Conservation (phyloP, 768 basidiomycete genomes). For the Clathrus columnatus region DNA sequence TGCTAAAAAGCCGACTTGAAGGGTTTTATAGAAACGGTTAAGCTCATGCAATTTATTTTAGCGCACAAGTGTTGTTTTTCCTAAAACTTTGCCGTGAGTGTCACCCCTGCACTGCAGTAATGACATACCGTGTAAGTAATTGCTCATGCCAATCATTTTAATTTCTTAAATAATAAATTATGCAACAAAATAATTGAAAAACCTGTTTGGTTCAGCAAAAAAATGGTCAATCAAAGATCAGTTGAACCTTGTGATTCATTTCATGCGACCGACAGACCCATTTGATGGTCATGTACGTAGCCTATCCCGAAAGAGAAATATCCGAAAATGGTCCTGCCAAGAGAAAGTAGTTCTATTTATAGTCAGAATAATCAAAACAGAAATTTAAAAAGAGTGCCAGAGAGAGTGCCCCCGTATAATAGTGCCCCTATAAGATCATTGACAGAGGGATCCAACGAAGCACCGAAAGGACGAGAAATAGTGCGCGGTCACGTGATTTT, state of each 20-base stretch:
- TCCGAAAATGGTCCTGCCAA: neutral
- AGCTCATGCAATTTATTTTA: neutral
- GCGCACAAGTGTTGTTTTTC: neutral
- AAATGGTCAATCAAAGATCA: no score
- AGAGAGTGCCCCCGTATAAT: no score
- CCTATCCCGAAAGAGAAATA: neutral
- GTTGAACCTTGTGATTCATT: neutral
- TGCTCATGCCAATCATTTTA: neutral
- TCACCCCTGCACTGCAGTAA: neutral
- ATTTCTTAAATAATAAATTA: no score
- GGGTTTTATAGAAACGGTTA: neutral
- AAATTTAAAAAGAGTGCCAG: neutral
- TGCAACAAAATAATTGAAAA: no score
- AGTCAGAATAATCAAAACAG: neutral
- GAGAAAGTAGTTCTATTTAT: neutral
- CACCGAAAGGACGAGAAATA: no score
- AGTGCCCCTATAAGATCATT: no score
- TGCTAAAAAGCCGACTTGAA: no score
- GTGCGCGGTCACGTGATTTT: neutral
- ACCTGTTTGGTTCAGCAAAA: no score
- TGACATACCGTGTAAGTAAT: neutral
- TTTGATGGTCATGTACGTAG: neutral
- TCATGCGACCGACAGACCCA: neutral
- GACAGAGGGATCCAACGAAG: no score
- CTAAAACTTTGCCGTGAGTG: neutral